These are phyloP conservation scores for Calocybe gangraenosa DNA, from an alignment of 768 basidiomycete genomes.

Conservation along the genomic window DNA sequence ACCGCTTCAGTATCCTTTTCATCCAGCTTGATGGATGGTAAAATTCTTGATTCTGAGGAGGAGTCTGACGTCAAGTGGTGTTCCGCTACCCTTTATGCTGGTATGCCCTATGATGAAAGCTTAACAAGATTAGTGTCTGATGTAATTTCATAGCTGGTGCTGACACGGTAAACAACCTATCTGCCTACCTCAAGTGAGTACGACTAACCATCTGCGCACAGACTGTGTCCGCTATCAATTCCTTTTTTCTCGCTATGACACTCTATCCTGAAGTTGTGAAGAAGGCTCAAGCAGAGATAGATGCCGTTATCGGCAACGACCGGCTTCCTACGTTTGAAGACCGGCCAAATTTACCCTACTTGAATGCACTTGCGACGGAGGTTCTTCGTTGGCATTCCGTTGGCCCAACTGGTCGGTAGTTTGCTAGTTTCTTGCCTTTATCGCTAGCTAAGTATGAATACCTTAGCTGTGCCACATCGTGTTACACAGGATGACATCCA, in stretches of 20 bases:
- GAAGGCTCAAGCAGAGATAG: constrained; percentile 63
- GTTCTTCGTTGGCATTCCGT: constrained; percentile 50
- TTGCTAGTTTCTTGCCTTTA: constrained; percentile 1
- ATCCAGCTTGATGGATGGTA: constrained; percentile 51
- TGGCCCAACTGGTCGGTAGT: constrained; percentile 35
- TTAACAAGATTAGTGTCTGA: constrained; percentile 1
- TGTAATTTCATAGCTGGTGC: constrained; percentile 40
- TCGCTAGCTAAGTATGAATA: constrained; percentile 7
- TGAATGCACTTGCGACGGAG: constrained; percentile 59
- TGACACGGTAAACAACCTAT: constrained; percentile 41
- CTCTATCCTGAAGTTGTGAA: constrained; percentile 51
- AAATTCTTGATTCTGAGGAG: constrained; percentile 46
- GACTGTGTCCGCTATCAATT: constrained; percentile 62
- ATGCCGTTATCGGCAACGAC: constrained; percentile 52
- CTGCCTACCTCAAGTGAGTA: constrained; percentile 1
- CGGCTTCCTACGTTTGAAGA: constrained; percentile 59
- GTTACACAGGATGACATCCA: constrained; percentile 58
- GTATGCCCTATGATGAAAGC: constrained; percentile 21
- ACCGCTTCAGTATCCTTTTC: constrained; percentile 54
- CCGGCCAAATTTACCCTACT: constrained; percentile 52
- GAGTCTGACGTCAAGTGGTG: constrained; percentile 67
- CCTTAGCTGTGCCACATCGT: constrained; percentile 48
- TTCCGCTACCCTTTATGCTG: constrained; percentile 51
- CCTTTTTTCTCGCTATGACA: constrained; percentile 60
- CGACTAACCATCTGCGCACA: constrained; percentile 19